Base-by-base conservation (phyloP, 495 filamentous ascomycete species). In the Peziza echinospora region DNA sequence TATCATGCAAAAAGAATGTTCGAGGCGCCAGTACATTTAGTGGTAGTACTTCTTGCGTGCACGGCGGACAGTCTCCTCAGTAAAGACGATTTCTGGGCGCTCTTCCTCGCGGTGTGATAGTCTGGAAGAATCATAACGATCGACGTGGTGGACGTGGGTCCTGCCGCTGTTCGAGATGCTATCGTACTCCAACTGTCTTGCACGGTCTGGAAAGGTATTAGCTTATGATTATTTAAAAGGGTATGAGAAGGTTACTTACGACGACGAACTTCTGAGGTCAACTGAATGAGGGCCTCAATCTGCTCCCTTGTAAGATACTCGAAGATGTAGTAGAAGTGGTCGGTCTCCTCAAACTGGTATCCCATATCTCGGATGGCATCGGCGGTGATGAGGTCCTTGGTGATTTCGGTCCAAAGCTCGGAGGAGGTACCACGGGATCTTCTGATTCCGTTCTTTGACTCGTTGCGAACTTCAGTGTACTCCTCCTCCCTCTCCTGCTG, bases 391-490 rank as follows among this genome's bases (percentile, higher is more conserved):
- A 97, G 62, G 53, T 93, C 84, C 64, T 92, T 94, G 6, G 86
- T 92, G 53, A 97, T 85, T 60, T 96, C 89, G 0, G 89, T 97
- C 91, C 91, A 96, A 61, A 92, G 78, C 48, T 80, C 73, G 42
- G 75, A 76, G 45, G 71, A 67, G 24, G 67, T 65, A 8, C 64
- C 63, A 0, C 63, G 51, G 46, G 74, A 69, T 26, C 79, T 65
- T 16, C 81, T 68, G 11, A 83, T 76, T 24, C 81, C 81, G 56
- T 80, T 82, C 57, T 84, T 83, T 34, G 26, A 34, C 8, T 8
- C 26, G n/a, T 23, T 17, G 4, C n/a, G 41, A 23, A 13, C 11
- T 22, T 22, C n/a, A 43, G 1, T 21, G 16, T 11, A 4, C n/a
- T 43, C 41, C n/a, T 43, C 21, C n/a, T 43, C 41, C n/a, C 22